Evolutionary conservation across 345 rosid species (phyloP).

Genomic region (Hevea brasiliensis): DNA sequence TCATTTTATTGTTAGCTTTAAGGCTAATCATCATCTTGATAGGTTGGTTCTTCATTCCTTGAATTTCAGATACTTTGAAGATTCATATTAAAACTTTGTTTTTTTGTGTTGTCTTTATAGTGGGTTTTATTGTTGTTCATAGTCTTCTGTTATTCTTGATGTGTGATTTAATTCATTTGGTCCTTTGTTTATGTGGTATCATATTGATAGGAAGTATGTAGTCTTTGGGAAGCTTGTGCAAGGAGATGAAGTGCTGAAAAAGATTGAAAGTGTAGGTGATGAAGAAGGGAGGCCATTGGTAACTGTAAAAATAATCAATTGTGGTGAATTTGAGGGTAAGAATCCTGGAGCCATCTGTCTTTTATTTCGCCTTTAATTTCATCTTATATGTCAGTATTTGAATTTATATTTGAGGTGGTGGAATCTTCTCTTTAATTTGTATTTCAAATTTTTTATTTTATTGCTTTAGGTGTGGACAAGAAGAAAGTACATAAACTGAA

Average conservation of each 20-base stretch:
- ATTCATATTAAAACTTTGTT: not conserved
- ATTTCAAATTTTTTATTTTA: not conserved
- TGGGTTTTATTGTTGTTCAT: not conserved
- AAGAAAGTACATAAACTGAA: constrained; percentile 53
- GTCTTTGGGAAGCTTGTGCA: constrained; percentile 91
- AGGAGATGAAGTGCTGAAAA: constrained; percentile 75
- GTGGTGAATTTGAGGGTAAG: constrained; percentile 62
- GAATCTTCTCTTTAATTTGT: not conserved
- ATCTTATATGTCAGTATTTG: not conserved
- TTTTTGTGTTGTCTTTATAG: not conserved
- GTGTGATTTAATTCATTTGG: not conserved
- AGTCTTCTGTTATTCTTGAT: not conserved
- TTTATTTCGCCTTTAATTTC: not conserved
- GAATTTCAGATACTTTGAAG: not conserved
- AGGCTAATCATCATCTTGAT: constrained; percentile 77
- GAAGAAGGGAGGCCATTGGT: constrained; percentile 84
- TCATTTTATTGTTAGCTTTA: constrained; percentile 76
- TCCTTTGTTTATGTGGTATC: not conserved
- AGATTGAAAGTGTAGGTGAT: constrained; percentile 79
- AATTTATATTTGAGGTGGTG: not conserved
- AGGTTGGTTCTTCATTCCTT: constrained; percentile 40
- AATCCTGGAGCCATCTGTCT: not conserved
- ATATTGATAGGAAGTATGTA: constrained; percentile 61
- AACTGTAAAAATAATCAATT: constrained; percentile 79
- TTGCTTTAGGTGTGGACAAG: constrained; percentile 39